Evolutionary conservation across 2,329 filamentous ascomycete species (phyloP), one percentile per base, ranked within the genome.

Genomic region (Penicillium sp.): DNA sequence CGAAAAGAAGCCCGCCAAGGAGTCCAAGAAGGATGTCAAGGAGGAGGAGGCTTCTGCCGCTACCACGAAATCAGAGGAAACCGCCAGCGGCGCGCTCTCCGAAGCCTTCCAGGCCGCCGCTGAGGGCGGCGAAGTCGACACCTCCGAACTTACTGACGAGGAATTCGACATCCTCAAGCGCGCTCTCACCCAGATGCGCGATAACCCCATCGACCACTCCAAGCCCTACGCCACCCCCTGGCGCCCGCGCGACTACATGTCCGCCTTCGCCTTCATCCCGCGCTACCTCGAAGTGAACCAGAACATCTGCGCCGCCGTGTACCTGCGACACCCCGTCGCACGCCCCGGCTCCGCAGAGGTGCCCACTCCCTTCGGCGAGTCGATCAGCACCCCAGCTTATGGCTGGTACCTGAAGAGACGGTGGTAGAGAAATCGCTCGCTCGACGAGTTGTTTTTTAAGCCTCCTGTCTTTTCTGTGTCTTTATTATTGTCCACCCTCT

Each of bases 251-350:
- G 85, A 90, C 56, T 98, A 87, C 79, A 96, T 99, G 91, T 85
- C 87, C 56, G 89, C 93, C 0, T 99, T 99, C 79, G 93, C 93
- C 26, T 97, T 97, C 79, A 93, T 99, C 69, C 95, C 95, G 12
- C 84, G 91, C 58, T 99, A 98, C 78, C 86, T 99, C 63, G 96
- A 99, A 81, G 95, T 99, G 70, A 97, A 98, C 83, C 95, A 96
- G 78, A 96, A 93, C 74, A 91, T 98, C 72, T 99, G 95, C 79
- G 90, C 93, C 1, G 95, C 95, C 12, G 93, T 99, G 44, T 99
- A 99, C 78, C 81, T 99, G 65, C 86, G 95, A 61, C 94, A 99
- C 81, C 95, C 95, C 0, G 94, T 98, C 47, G 95, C 92, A 28
- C 85, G 93, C 63, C 89, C 89, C 2, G 93, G 93, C 12, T 73